Conservation (phyloP, 2,329 filamentous ascomycete genomes). For the Rhinocladiella mackenziei region DNA sequence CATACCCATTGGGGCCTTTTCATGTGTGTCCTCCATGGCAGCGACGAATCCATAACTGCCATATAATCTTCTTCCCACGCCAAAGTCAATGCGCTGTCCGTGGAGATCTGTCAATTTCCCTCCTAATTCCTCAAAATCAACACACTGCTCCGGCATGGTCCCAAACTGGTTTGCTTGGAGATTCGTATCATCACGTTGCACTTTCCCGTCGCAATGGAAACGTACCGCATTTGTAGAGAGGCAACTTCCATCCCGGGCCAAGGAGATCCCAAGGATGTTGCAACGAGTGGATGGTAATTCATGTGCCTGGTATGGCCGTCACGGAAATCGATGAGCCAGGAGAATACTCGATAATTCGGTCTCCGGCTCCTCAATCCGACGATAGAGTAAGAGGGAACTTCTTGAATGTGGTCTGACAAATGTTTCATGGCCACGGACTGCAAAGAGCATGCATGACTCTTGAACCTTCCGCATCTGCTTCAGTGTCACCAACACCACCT, state of each 20-base stretch:
- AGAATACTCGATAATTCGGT: too few species aligned
- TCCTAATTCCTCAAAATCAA: constrained; percentile 50
- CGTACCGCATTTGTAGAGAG: constrained; percentile 53
- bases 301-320: not conserved
- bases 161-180: constrained; percentile 50
- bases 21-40: too few species aligned
- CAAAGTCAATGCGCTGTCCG: constrained; percentile 49
- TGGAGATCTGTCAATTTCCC: constrained; percentile 48
- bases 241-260: constrained; percentile 52
- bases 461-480: constrained; percentile 42
- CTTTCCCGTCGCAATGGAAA: constrained; percentile 49
- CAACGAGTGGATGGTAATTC: constrained; percentile 8
- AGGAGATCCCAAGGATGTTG: constrained; percentile 40
- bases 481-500: constrained; percentile 35
- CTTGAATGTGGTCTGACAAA: constrained; percentile 41
- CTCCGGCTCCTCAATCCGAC: constrained; percentile 32
- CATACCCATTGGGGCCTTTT: too few species aligned
- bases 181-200: constrained; percentile 50
- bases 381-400: constrained; percentile 34
- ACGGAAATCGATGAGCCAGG: constrained; percentile 6
- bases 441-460: constrained; percentile 48
- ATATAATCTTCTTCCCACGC: constrained; percentile 39
- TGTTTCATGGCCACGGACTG: constrained; percentile 43
- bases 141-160: constrained; percentile 54
- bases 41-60: constrained; percentile 42